Evolutionary conservation across 768 basidiomycete genomes (phyloP).

Genomic region (Lactarius evosmus): DNA sequence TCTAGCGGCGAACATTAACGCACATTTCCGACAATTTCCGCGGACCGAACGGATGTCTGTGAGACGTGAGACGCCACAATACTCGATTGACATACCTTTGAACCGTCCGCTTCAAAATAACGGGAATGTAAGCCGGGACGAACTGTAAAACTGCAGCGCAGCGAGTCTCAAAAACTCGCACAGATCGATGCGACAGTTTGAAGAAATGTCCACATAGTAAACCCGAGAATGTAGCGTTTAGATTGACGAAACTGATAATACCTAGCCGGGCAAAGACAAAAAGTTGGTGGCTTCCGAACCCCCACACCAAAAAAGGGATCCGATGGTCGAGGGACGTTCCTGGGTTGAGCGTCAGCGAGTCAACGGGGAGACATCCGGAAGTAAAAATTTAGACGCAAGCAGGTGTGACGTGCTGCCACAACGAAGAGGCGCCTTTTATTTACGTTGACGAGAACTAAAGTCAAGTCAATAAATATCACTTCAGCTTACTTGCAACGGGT

Average conservation of each 20-base stretch:
- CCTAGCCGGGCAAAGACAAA: too few species aligned
- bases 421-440: background rate
- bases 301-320: background rate
- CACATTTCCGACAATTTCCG: background rate
- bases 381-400: too few species aligned
- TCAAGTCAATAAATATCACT: too few species aligned
- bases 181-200: background rate
- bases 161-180: background rate
- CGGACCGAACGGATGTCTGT: background rate
- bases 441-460: too few species aligned
- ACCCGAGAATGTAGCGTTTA: background rate
- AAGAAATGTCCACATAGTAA: background rate
- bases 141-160: background rate
- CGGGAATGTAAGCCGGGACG: background rate
- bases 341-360: background rate
- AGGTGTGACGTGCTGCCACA: background rate
- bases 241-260: background rate
- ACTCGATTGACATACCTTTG: background rate
- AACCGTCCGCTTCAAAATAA: background rate
- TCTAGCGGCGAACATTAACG: background rate
- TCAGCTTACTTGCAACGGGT: too few species aligned
- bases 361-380: background rate
- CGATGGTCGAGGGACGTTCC: background rate
- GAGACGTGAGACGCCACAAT: background rate
- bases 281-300: background rate